Base-by-base conservation (phyloP, 257 asterid genomes). In the Ocimum tenuiflorum region DNA sequence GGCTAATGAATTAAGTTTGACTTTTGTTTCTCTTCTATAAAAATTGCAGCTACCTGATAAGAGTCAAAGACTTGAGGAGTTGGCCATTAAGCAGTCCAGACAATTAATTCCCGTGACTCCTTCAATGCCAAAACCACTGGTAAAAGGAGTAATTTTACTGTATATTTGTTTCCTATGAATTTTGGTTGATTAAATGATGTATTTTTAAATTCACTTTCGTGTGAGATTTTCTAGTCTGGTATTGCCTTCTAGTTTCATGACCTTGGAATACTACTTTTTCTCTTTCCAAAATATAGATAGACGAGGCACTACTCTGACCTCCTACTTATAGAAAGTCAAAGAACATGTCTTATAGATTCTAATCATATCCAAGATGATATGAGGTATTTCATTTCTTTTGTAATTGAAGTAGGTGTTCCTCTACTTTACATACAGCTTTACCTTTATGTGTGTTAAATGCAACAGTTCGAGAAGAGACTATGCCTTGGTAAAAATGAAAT, bases 101-200 rank as follows among this genome's bases (percentile, higher is more conserved):
- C 91, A 87, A 63, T 73, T 88, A 68, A 90, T 88, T 83, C 97
- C 97, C 2, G 65, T 85, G 81, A 83, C 87, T 47, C 88, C 94
- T 9, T 66, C 88, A 27, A 69, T 75, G 79, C 88, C 96, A 43
- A 89, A 85, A 80, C 78, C 87, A 41, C 73, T 78, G 95, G 88
- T 88, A 79, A 64, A 73, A 63, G 33, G 36, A 52, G 36, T 24
- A 33, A 14, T 68, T 52, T 19, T 57, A 38, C 31, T 35, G 65
- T 64, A 8, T 27, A 46, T 50, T 61, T 52, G 24, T 59, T 73
- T 47, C 27, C 1, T 19, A 38, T 10, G 14, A 51, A 11, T 59
- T 65, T 36, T 45, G 9, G 14, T 39, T 48, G n/a, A 38, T 24
- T 22, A 23, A 22, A 46, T 46, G 33, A 55, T 7, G 7, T 9